These are phyloP conservation scores for Phytopythium montanum DNA, from an alignment of 352 stramenopile species.

Conservation along the genomic window DNA sequence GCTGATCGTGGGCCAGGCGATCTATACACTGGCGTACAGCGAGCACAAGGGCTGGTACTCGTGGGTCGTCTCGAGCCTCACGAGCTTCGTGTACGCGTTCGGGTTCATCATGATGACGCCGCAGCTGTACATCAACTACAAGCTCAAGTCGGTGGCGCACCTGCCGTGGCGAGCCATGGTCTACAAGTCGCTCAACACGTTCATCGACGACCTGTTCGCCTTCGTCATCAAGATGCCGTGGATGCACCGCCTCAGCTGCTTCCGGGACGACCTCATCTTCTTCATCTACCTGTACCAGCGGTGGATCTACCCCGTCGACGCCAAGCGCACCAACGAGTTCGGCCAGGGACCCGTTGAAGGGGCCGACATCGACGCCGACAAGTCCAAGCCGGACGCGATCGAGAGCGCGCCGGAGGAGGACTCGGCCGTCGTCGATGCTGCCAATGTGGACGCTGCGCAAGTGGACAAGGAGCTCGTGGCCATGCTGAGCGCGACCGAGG, in stretches of 20 bases:
- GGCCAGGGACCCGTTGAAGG: conserved; percentile 78
- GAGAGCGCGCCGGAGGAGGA: conserved; percentile 15
- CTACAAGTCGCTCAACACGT: conserved; percentile 97
- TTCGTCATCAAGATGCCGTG: conserved; percentile 93
- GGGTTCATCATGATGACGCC: conserved; percentile 99
- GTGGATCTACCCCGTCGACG: conserved; percentile 95
- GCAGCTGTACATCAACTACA: conserved; percentile 99
- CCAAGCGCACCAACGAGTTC: conserved; percentile 92
- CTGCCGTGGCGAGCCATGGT: conserved; percentile 97
- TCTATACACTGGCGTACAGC: conserved; percentile 92
- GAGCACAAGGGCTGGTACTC: conserved; percentile 97
- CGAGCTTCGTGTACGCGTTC: conserved; percentile 98
- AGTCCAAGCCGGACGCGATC: conserved; percentile 12
- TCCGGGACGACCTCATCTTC: conserved; percentile 99
- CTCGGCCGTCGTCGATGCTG: too few relatives aligned
- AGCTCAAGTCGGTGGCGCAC: conserved; percentile 95
- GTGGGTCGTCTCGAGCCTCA: conserved; percentile 96
- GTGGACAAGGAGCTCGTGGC: background rate
- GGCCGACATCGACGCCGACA: conserved; percentile 16
- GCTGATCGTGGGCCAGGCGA: conserved; percentile 91
- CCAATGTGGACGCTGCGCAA: conserved; percentile 8
- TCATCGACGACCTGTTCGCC: conserved; percentile 92
- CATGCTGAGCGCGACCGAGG: background rate
- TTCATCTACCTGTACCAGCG: conserved; percentile 99
- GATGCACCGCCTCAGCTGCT: conserved; percentile 97